phyloP scores from a whole-genome alignment of 1,284 basidiomycete species.

The Cryptococcus floricola region DNA sequence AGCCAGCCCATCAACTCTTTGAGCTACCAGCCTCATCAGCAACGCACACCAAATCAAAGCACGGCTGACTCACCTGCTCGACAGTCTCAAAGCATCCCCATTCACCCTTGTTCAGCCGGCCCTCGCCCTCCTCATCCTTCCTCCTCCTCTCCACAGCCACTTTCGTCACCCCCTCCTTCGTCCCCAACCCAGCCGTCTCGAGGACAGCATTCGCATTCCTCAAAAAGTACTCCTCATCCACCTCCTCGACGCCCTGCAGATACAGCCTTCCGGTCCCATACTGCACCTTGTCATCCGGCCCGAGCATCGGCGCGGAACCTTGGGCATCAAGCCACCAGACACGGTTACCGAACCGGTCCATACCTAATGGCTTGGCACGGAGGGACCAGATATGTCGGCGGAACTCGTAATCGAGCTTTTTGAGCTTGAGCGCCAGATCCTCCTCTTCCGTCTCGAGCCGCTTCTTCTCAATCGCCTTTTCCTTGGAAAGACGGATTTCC shows the following conservation, averaged over 20 bases:
- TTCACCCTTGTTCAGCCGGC: constrained; percentile 66
- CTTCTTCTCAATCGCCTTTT: constrained; percentile 58
- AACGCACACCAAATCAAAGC: neutral
- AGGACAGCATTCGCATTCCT: constrained; percentile 50
- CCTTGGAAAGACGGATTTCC: constrained; percentile 29
- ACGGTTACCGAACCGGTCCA: constrained; percentile 88
- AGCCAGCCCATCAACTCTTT: constrained; percentile 82
- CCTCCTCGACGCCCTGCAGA: constrained; percentile 78
- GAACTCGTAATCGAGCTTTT: constrained; percentile 89
- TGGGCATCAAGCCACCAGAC: constrained; percentile 99
- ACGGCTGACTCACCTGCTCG: constrained; percentile 65
- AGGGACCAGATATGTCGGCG: constrained; percentile 76
- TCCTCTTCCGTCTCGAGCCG: constrained; percentile 82
- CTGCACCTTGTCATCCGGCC: constrained; percentile 57
- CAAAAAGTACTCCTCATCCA: constrained; percentile 66
- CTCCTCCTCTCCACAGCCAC: constrained; percentile 54
- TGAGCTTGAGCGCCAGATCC: constrained; percentile 70
- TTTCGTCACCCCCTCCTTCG: constrained; percentile 52
- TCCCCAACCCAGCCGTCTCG: constrained; percentile 2
- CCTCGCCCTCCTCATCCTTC: constrained; percentile 67
- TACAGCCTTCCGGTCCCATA: constrained; percentile 88
- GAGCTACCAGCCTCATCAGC: constrained; percentile 54
- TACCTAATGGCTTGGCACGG: constrained; percentile 79
- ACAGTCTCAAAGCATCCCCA: constrained; percentile 86
- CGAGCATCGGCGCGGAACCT: constrained; percentile 72